Base-by-base conservation (phyloP, 768 basidiomycete species). In the Mycena haematopus region DNA sequence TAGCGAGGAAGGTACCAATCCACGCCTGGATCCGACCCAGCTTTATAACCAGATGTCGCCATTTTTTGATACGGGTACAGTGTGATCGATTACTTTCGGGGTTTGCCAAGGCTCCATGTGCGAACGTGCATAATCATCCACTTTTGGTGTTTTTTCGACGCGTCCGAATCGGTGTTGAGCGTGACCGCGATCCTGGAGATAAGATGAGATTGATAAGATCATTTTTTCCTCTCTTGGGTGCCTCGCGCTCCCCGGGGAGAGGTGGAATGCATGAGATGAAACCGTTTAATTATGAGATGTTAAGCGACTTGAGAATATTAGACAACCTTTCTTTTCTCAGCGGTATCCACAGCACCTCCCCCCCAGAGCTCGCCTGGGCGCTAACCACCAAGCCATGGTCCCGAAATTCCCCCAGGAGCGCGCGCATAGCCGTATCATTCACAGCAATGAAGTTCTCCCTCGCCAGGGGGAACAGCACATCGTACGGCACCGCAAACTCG, bases 391-490 rank as follows among this genome's bases (percentile, higher is more conserved):
- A 72, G 2, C 86, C 87, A 67, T 99, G 97, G 74, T 99, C 97
- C 69, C 86, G 84, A 74, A 96, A 99, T 75, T 99, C 97, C 14
- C 88, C 88, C 54, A 99, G 77, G 35, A 96, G 79, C 10, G 93
- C 84, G 45, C 91, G 82, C 70, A 96, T 79, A 38, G 94, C 86
- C 4, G 89, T 91, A 68, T 96, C 95, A 73, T 88, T 95, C 42
- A 91, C 89, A 11, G 96, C 95, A 51, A 98, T 86, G 68, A 98
- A 96, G 50, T 91, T 83, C 51, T 92, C 91, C 56, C 90, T 78
- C 10, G 93, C 93, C 17, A 84, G 75, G 58, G 82, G 85, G 75
- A 93, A 95, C 15, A 95, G 74, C 9, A 83, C 81, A 63, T 90
- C 86, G 65, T 90, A 89, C 25, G 79, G 80, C 61, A 87, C 80